Evolutionary conservation across 2,329 filamentous ascomycete genomes (phyloP), one percentile per base, ranked within the genome.

Genomic region (Pseudocercospora eumusae): DNA sequence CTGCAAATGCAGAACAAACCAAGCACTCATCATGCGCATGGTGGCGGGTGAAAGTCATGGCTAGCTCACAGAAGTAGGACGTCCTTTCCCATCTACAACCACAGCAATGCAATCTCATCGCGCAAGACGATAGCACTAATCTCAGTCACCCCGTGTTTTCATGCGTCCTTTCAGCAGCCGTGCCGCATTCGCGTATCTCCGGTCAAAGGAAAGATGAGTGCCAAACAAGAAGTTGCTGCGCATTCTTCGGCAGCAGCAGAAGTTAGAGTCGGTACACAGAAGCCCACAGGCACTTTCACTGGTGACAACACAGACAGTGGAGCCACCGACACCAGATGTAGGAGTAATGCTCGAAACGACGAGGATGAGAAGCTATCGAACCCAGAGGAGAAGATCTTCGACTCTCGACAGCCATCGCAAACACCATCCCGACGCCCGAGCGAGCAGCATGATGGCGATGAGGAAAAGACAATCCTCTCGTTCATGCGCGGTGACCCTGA

Each of bases 211-310:
- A 60, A 58, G 45, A 60, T 57, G 50, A 61, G 36, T 44, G 58
- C 13, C 45, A 52, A 56, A n/a, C 28, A 52, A 27, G 50, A 21
- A 20, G 21, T 15, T 15, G n/a, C 69, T 95, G 82, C 84, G 33
- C 33, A 57, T 21, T 36, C 40, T 15, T 20, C 45, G 23, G 58
- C 53, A 20, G 55, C 40, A 42, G 40, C 58, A 42, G 62, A 61
- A 50, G 13, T 23, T 57, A 47, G 28, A 18, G n/a, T 57, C 27
- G 59, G 59, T 20, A 55, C 33, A 18, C 40, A 62, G 10, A 62
- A 47, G 20, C 58, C 56, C 13, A 57, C 58, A 11, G 61, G 49
- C 4, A 54, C 23, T 20, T 21, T 61, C 28, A 45, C 55, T 23
- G 62, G 61, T 42, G 59, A 60, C 2, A 56, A 64, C 44, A 62